A percentile compares a stretch with the other conserved stretches of the same genome.
Evolutionary conservation across 768 basidiomycete species (phyloP).

Genomic region (Dendrothele bispora): DNA sequence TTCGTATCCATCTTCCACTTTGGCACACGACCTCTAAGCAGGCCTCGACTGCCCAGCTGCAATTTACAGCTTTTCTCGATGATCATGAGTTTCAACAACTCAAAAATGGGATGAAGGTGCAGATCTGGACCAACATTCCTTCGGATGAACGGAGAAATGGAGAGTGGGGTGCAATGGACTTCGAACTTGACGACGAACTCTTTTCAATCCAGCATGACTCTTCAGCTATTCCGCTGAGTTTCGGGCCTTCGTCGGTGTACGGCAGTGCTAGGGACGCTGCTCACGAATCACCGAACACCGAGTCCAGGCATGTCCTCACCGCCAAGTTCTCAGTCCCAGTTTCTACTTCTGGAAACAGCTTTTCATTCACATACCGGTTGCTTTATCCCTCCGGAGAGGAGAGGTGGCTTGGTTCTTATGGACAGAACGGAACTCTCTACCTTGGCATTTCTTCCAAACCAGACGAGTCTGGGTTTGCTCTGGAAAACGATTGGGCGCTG

Average conservation of each 20-base stretch:
- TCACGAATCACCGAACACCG: background rate
- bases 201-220: background rate
- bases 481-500: constrained; percentile 23
- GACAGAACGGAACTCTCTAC: constrained; percentile 42
- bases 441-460: constrained; percentile 18
- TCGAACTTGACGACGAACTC: constrained; percentile 9
- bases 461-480: constrained; percentile 19
- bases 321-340: constrained; percentile 7
- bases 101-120: constrained; percentile 31
- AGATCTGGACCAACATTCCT: constrained; percentile 45
- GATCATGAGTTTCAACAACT: constrained; percentile 31
- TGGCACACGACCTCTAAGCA: constrained; percentile 15
- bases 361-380: constrained; percentile 51
- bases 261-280: background rate
- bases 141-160: constrained; percentile 13
- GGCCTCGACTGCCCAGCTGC: constrained; percentile 17
- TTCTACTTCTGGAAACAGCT: constrained; percentile 14
- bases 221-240: constrained; percentile 5
- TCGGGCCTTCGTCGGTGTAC: background rate
- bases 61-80: constrained; percentile 35
- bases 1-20: constrained; percentile 24
- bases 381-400: constrained; percentile 41
- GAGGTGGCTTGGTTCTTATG: constrained; percentile 46
- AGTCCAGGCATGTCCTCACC: constrained; percentile 13
- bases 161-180: constrained; percentile 36